Conservation (phyloP, 169 alveolate species). For the Plasmodium vivax region DNA sequence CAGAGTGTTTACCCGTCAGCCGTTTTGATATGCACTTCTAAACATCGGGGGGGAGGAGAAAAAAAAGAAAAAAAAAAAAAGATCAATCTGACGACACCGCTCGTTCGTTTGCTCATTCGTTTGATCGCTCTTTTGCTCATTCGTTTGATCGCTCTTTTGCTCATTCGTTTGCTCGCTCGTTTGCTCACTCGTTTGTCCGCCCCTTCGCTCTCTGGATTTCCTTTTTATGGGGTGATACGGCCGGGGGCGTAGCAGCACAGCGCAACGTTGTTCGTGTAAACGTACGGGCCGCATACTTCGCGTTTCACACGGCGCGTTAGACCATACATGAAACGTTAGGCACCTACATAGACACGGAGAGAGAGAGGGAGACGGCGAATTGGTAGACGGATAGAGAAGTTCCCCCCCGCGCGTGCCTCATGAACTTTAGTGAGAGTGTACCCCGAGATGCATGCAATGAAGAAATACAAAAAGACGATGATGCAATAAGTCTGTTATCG, state of each 20-base stretch:
- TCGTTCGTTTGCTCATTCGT: background rate
- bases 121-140: background rate
- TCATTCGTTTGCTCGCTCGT: too few relatives aligned
- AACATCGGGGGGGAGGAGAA: background rate
- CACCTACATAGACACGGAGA: background rate
- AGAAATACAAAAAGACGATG: slow-evolving; percentile 28
- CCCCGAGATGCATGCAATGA: slow-evolving; percentile 26
- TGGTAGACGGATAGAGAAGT: background rate
- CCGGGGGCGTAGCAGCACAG: background rate
- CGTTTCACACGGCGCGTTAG: background rate
- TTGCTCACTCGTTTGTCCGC: too few relatives aligned
- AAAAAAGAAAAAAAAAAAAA: background rate
- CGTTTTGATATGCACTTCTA: background rate
- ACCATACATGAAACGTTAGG: background rate
- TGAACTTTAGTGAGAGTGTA: slow-evolving; percentile 39
- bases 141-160: too few relatives aligned
- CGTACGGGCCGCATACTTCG: background rate
- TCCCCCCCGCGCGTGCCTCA: background rate
- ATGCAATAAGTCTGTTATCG: slow-evolving; percentile 10
- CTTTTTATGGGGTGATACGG: background rate
- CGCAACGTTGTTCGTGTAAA: background rate
- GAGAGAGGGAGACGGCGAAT: background rate
- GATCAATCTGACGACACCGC: background rate
- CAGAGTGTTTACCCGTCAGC: background rate
- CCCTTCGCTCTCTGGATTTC: background rate